phyloP scores from a whole-genome alignment of 192 early-diverging fungal species.

The Spizellomyces sp. region DNA sequence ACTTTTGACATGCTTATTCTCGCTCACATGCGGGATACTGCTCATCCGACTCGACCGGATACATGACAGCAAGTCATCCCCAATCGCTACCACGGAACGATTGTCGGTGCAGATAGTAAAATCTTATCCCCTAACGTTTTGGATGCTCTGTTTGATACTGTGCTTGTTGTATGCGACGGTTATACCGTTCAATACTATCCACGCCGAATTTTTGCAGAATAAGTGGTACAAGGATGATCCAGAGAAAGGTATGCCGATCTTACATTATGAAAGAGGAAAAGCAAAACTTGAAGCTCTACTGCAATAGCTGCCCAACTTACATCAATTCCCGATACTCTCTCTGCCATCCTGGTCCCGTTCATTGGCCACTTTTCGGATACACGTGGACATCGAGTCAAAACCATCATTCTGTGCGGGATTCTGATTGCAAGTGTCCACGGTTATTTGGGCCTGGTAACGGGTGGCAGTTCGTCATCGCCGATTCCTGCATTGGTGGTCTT shows the following conservation, averaged over 20 bases:
- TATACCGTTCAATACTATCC: constrained; percentile 67
- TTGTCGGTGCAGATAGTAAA: constrained; percentile 9
- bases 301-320: constrained; percentile 56
- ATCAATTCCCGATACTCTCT: constrained; percentile 58
- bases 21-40: constrained; percentile 34
- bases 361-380: constrained; percentile 55
- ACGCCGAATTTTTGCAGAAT: constrained; percentile 54
- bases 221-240: constrained; percentile 61
- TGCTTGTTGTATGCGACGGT: constrained; percentile 58
- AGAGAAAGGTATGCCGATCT: constrained; percentile 31
- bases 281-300: background rate
- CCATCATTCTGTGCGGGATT: constrained; percentile 46
- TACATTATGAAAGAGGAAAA: background rate
- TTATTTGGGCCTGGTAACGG: constrained; percentile 37
- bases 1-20: constrained; percentile 46
- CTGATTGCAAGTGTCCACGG: constrained; percentile 50
- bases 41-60: constrained; percentile 24
- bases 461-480: constrained; percentile 7
- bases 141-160: constrained; percentile 48
- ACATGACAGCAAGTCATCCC: too few species aligned
- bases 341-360: constrained; percentile 56
- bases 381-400: constrained; percentile 48
- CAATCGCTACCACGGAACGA: background rate
- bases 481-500: constrained; percentile 50
- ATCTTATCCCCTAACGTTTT: constrained; percentile 50